phyloP scores from a whole-genome alignment of 225 moss, liverwort and hornwort genomes.

The Climacium dendroides region DNA sequence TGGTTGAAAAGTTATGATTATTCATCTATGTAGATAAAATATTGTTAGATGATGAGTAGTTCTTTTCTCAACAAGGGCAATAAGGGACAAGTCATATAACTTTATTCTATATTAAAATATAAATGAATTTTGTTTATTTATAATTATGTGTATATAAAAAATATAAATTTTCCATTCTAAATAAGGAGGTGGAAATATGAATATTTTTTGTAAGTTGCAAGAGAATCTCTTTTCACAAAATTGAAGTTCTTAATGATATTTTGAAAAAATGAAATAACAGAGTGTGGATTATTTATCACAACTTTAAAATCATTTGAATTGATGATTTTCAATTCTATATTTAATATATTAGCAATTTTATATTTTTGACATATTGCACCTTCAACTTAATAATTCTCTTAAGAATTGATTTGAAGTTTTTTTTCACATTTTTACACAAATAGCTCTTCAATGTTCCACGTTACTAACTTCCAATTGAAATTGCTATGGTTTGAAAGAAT shows the following conservation, averaged over 20 bases:
- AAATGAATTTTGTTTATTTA: background rate
- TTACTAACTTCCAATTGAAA: background rate
- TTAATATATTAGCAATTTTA: background rate
- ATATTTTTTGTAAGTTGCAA: background rate
- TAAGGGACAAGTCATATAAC: background rate
- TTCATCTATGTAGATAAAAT: background rate
- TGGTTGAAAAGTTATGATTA: background rate
- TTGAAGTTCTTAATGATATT: background rate
- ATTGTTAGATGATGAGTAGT: background rate
- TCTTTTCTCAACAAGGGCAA: background rate
- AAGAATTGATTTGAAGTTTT: background rate
- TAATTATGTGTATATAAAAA: background rate
- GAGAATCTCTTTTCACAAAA: background rate
- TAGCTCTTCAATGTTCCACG: accelerated
- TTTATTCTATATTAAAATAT: background rate
- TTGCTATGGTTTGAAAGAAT: background rate
- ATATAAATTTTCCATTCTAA: background rate
- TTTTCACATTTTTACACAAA: accelerated
- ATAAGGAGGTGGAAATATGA: background rate
- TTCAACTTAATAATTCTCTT: background rate
- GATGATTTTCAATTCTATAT: background rate
- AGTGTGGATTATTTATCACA: background rate
- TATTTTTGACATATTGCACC: background rate
- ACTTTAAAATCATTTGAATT: background rate
- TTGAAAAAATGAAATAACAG: background rate